A percentile compares a stretch with the other conserved stretches of the same genome.
Evolutionary conservation across 1,139 yeast species (phyloP).

Genomic region (Magnusiomyces sp.): DNA sequence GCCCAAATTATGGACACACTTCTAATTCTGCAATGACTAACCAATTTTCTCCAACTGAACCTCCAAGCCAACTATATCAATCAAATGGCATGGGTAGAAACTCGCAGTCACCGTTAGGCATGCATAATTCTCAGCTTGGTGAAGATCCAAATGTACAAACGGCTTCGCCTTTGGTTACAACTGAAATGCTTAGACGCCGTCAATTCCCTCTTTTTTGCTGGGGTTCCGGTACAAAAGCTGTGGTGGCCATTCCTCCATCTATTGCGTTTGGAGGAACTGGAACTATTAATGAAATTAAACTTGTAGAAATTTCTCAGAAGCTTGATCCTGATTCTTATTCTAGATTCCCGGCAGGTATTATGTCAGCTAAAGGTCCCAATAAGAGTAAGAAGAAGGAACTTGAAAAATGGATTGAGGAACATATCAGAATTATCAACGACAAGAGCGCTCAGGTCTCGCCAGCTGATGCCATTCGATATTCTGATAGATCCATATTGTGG

Average conservation of each 20-base stretch:
- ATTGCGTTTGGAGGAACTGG: slow-evolving; percentile 27
- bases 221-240: slow-evolving; percentile 44
- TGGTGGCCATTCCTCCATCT: slow-evolving; percentile 39
- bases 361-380: slow-evolving; percentile 28
- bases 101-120: too few relatives aligned
- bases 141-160: slow-evolving; percentile 1
- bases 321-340: slow-evolving; percentile 26
- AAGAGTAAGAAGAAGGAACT: slow-evolving; percentile 56
- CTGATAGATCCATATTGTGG: slow-evolving; percentile 27
- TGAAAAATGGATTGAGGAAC: slow-evolving; percentile 46
- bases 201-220: slow-evolving; percentile 79
- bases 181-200: slow-evolving; percentile 33
- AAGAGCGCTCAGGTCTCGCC: slow-evolving; percentile 13
- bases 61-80: background rate
- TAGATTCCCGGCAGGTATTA: slow-evolving; percentile 58
- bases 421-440: slow-evolving; percentile 12
- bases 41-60: background rate
- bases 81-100: background rate
- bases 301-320: slow-evolving; percentile 25
- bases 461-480: slow-evolving; percentile 14
- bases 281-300: slow-evolving; percentile 25
- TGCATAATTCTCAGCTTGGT: too few relatives aligned
- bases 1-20: slow-evolving; percentile 1
- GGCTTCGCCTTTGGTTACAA: slow-evolving; percentile 19
- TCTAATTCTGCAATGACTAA: background rate